phyloP scores from a whole-genome alignment of 2,329 filamentous ascomycete genomes.

The Colletotrichum liriopes region DNA sequence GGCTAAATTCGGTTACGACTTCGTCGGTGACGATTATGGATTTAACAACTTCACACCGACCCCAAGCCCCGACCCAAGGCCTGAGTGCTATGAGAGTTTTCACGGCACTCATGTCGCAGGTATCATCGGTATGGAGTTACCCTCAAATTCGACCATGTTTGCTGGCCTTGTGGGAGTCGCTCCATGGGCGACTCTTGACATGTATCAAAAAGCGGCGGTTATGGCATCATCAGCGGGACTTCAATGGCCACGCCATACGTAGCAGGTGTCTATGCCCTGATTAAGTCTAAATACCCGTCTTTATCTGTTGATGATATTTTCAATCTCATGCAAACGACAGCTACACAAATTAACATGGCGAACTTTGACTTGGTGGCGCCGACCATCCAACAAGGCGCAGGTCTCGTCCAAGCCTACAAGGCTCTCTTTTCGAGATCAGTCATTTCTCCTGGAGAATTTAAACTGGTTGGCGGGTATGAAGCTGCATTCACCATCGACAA shows the following conservation, averaged over 20 bases:
- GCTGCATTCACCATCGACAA: conserved; percentile 70
- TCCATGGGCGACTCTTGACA: conserved; percentile 46
- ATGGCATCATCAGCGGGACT: conserved; percentile 54
- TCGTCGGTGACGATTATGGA: conserved; percentile 45
- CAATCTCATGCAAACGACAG: conserved; percentile 50
- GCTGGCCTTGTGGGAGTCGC: conserved; percentile 46
- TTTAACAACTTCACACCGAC: conserved; percentile 12
- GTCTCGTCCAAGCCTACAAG: conserved; percentile 33
- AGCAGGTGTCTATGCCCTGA: conserved; percentile 52
- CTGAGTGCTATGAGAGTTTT: conserved; percentile 47
- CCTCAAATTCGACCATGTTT: conserved; percentile 17
- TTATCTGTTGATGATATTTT: conserved; percentile 49
- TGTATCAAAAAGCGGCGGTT: conserved; percentile 48
- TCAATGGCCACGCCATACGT: conserved; percentile 56
- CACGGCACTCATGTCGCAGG: conserved; percentile 48
- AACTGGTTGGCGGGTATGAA: conserved; percentile 72
- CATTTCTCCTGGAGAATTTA: conserved; percentile 72
- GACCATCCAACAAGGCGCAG: conserved; percentile 36
- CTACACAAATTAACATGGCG: conserved; percentile 47
- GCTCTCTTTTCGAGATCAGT: conserved; percentile 24
- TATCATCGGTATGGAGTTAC: conserved; percentile 42
- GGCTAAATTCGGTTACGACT: conserved; percentile 43
- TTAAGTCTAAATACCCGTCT: conserved; percentile 52
- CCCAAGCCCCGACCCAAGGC: conserved; percentile 44
- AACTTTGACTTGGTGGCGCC: conserved; percentile 15